phyloP scores from a whole-genome alignment of 2,329 filamentous ascomycete genomes.

The Epichloe sibirici region DNA sequence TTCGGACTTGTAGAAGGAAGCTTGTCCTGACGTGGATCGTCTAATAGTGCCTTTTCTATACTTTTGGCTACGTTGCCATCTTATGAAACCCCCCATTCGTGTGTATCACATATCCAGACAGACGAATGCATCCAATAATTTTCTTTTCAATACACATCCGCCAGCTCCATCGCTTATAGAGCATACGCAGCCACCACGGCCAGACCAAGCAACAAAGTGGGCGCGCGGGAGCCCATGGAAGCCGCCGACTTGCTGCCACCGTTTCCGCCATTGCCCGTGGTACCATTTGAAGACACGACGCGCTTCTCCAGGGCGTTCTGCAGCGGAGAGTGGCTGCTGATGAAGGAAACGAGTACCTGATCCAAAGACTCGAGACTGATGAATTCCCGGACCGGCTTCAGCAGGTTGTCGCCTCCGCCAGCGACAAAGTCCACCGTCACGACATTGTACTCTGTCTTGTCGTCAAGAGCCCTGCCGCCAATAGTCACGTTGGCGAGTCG shows the following conservation, averaged over 20 bases:
- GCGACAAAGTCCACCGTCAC: conserved; percentile 53
- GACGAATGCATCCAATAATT: no score
- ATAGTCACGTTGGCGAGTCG: conserved; percentile 42
- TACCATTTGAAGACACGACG: conserved; percentile 11
- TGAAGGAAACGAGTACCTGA: conserved; percentile 39
- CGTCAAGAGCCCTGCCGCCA: conserved; percentile 33
- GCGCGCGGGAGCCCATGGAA: neutral
- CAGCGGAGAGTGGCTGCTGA: conserved; percentile 35
- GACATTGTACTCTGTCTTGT: conserved; percentile 36
- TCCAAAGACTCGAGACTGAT: conserved; percentile 39
- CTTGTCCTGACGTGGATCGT: no score
- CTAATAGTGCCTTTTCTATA: no score
- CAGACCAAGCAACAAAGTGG: neutral
- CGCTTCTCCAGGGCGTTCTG: conserved; percentile 34
- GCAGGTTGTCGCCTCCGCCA: conserved; percentile 50
- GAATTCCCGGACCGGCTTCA: conserved; percentile 26
- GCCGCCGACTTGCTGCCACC: neutral
- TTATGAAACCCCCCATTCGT: no score
- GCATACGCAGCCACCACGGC: neutral
- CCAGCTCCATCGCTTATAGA: neutral
- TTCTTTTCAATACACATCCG: no score
- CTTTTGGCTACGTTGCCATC: no score
- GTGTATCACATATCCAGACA: no score
- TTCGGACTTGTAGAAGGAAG: no score
- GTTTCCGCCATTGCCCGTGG: neutral